These are phyloP conservation scores for Acrasis kona DNA, from an alignment of 78 protist genomes.

Conservation along the genomic window DNA sequence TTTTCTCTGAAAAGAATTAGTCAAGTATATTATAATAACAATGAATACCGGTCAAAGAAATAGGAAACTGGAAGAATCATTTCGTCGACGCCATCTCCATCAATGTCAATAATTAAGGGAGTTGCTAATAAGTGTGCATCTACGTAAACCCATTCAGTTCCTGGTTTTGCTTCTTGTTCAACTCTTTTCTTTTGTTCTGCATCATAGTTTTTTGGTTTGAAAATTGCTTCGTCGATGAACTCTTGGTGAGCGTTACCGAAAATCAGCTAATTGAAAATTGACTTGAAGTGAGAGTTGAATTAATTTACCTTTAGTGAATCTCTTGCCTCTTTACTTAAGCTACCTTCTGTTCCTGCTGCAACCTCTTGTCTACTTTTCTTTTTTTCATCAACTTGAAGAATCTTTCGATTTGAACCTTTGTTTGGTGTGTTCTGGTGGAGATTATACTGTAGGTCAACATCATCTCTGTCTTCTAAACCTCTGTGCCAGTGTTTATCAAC, in stretches of 20 bases:
- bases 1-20: background rate
- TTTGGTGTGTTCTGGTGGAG: background rate
- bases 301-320: slow-evolving; percentile 14
- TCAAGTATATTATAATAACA: background rate
- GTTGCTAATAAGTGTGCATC: slow-evolving; percentile 71
- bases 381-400: background rate
- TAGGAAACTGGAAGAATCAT: slow-evolving; percentile 63
- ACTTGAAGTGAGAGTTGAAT: background rate
- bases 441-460: background rate
- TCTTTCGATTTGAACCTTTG: background rate
- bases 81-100: slow-evolving; percentile 58
- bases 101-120: slow-evolving; percentile 72
- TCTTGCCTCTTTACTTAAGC: slow-evolving; percentile 22
- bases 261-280: slow-evolving; percentile 7
- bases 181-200: background rate
- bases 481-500: slow-evolving; percentile 44
- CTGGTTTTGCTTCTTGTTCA: slow-evolving; percentile 15
- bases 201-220: too few relatives aligned
- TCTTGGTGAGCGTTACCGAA: background rate
- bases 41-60: slow-evolving; percentile 68
- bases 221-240: background rate
- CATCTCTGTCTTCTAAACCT: slow-evolving; percentile 2
- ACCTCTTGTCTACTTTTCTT: background rate
- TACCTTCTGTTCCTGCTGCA: slow-evolving; percentile 2
- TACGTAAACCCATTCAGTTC: slow-evolving; percentile 24